Conservation (phyloP, 2,329 filamentous ascomycete genomes). For the Monascus ruber region DNA sequence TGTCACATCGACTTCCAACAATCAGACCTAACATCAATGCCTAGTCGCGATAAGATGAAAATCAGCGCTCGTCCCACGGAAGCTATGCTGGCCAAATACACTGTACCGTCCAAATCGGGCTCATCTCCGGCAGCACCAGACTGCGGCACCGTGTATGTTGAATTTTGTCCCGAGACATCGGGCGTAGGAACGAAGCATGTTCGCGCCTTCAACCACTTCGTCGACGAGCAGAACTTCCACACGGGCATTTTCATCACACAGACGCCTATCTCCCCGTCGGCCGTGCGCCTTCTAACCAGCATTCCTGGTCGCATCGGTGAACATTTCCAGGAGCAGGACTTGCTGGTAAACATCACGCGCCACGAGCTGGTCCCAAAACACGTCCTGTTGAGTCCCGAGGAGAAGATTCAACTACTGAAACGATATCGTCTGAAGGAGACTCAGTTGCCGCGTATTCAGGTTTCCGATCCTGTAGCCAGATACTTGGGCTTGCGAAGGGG, state of each 20-base stretch:
- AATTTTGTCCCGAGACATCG: constrained; percentile 70
- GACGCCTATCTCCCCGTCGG: constrained; percentile 70
- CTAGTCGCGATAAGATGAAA: constrained; percentile 69
- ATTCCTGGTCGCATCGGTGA: constrained; percentile 74
- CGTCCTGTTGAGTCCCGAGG: constrained; percentile 76
- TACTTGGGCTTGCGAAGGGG: constrained; percentile 85
- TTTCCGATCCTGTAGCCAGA: constrained; percentile 81
- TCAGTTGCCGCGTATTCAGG: constrained; percentile 83
- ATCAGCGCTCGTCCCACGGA: constrained; percentile 79
- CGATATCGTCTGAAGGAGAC: constrained; percentile 95
- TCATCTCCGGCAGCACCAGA: constrained; percentile 61
- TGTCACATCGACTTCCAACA: too few relatives aligned
- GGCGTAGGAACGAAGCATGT: constrained; percentile 81
- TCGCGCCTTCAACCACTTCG: constrained; percentile 74
- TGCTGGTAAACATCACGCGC: constrained; percentile 95
- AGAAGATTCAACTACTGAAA: constrained; percentile 75
- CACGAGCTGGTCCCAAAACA: constrained; percentile 95
- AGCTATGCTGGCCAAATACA: constrained; percentile 75
- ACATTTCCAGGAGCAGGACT: constrained; percentile 88
- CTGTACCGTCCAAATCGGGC: constrained; percentile 54
- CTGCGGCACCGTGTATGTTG: constrained; percentile 82
- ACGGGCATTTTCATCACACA: constrained; percentile 85
- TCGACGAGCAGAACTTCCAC: constrained; percentile 68
- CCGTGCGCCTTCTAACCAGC: constrained; percentile 72
- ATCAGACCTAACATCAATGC: neutral